Evolutionary conservation across 306 rosid genomes (phyloP).

Genomic region (Cucurbita argyrosperma): DNA sequence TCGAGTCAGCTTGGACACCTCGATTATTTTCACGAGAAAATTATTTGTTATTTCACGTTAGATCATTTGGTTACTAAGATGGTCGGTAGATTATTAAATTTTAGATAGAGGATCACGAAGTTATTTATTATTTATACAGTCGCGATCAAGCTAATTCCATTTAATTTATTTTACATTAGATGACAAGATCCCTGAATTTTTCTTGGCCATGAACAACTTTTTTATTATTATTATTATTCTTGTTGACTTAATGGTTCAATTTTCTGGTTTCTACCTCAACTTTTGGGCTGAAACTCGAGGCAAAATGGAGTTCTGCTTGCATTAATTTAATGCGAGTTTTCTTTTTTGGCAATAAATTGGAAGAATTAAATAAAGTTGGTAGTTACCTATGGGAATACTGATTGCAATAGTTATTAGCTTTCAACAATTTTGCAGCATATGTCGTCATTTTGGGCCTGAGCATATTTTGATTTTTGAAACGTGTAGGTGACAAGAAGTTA

Average conservation of each 20-base stretch:
- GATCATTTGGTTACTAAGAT: too few relatives aligned
- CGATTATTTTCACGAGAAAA: too few relatives aligned
- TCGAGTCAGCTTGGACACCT: too few relatives aligned
- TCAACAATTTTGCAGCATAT: neutral
- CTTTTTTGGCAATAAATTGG: neutral
- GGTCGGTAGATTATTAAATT: too few relatives aligned
- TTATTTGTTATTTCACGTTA: too few relatives aligned
- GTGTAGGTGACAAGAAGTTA: neutral
- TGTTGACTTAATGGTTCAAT: neutral
- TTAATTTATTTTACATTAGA: neutral
- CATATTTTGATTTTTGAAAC: neutral
- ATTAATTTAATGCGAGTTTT: neutral
- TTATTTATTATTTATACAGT: too few relatives aligned
- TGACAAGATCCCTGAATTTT: neutral
- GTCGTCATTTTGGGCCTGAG: neutral
- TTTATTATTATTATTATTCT: neutral
- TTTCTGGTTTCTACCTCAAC: neutral
- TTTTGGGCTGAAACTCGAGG: neutral
- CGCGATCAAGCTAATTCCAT: too few relatives aligned
- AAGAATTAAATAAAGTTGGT: neutral
- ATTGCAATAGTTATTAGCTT: neutral
- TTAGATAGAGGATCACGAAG: too few relatives aligned
- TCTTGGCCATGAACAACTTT: neutral
- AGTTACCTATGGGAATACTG: neutral
- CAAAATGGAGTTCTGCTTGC: neutral